phyloP scores from a whole-genome alignment of 768 basidiomycete genomes.

The Auricularia heimuer region DNA sequence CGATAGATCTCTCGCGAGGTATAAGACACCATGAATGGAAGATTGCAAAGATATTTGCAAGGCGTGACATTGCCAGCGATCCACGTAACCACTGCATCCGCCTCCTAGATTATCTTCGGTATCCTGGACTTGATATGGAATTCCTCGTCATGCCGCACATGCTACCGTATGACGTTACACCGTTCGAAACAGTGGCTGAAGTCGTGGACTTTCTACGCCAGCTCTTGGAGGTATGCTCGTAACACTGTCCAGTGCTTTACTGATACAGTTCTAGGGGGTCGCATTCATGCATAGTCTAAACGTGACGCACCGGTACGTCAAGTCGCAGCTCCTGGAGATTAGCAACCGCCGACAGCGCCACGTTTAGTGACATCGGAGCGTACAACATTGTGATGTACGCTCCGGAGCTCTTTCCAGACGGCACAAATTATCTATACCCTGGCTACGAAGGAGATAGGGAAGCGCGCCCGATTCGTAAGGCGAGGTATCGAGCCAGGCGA shows the following conservation, averaged over 20 bases:
- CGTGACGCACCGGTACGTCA: conserved; percentile 25
- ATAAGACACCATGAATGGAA: conserved; percentile 9
- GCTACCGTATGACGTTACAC: conserved; percentile 26
- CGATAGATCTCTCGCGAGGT: neutral
- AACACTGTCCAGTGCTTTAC: neutral
- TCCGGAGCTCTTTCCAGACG: neutral
- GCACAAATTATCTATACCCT: neutral
- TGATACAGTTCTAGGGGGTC: conserved; percentile 16
- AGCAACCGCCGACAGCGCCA: neutral
- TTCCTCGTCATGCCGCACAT: conserved; percentile 30
- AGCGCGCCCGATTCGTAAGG: no score
- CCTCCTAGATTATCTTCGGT: conserved; percentile 15
- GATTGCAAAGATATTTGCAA: conserved; percentile 14
- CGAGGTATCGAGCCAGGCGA: no score
- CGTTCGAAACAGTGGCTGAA: conserved; percentile 24
- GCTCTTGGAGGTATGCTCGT: conserved; percentile 20
- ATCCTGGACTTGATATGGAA: conserved; percentile 10
- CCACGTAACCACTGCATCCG: conserved; percentile 23
- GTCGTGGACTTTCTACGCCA: conserved; percentile 21
- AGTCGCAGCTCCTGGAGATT: no score
- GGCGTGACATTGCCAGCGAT: conserved; percentile 11
- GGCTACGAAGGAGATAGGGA: neutral
- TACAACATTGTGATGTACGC: neutral
- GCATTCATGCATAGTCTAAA: conserved; percentile 26
- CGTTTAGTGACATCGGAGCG: neutral